These are phyloP conservation scores for Chromera velia DNA, from an alignment of 73 alveolate genomes.

Conservation along the genomic window DNA sequence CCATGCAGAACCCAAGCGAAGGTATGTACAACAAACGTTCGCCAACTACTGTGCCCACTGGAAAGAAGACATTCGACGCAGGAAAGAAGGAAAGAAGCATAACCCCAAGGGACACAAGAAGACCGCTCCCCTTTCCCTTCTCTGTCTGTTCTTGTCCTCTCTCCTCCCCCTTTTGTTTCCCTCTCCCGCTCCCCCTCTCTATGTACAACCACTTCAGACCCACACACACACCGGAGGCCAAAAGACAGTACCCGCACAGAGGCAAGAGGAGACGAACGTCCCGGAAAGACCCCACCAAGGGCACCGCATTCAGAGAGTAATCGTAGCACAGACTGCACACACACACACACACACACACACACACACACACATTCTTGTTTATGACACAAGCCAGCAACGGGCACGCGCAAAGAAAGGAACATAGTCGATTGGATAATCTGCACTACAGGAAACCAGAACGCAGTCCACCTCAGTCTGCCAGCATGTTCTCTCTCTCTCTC, in stretches of 20 bases:
- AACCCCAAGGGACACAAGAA: slow-evolving; percentile 15
- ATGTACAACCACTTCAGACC: neutral
- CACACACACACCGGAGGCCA: neutral
- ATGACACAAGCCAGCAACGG: too few species aligned
- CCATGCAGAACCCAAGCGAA: slow-evolving; percentile 13
- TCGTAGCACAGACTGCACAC: slow-evolving; percentile 40
- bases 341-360: too few species aligned
- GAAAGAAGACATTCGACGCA: slow-evolving; percentile 27
- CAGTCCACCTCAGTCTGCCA: too few species aligned
- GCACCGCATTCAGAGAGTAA: slow-evolving; percentile 35
- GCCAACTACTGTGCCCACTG: slow-evolving; percentile 31
- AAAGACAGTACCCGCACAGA: slow-evolving; percentile 1
- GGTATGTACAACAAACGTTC: slow-evolving; percentile 41
- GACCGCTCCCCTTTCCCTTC: neutral
- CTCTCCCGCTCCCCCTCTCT: neutral
- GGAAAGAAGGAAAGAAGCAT: slow-evolving; percentile 21
- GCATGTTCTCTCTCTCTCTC: too few species aligned
- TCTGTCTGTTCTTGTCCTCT: too few species aligned
- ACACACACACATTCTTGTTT: too few species aligned
- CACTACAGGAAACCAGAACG: too few species aligned
- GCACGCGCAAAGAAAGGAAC: too few species aligned
- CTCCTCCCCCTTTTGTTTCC: too few species aligned
- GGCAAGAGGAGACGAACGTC: slow-evolving; percentile 23
- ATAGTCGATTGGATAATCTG: too few species aligned
- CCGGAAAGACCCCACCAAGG: slow-evolving; percentile 9